Conservation (phyloP, 768 basidiomycete genomes). For the Solioccasus polychromus region DNA sequence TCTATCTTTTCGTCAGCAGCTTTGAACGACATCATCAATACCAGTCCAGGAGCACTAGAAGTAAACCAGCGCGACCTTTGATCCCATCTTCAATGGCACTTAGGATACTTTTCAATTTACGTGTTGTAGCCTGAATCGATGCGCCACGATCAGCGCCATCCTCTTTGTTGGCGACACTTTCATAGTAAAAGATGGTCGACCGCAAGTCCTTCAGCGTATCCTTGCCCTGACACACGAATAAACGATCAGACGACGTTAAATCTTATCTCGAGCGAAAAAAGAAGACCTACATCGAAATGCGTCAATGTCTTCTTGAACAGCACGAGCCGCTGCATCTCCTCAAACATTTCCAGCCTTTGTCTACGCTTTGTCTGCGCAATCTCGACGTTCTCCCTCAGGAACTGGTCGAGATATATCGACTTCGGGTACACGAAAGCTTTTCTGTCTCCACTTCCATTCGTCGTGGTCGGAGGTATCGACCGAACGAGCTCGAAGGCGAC, state of each 20-base stretch:
- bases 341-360: slow-evolving; percentile 38
- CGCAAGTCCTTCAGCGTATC: slow-evolving; percentile 63
- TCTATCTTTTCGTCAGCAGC: slow-evolving; percentile 52
- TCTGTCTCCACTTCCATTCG: slow-evolving; percentile 21
- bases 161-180: slow-evolving; percentile 54
- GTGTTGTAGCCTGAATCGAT: slow-evolving; percentile 41
- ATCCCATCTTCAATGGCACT: slow-evolving; percentile 50
- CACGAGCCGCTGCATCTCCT: slow-evolving; percentile 47
- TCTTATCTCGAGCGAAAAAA: neutral
- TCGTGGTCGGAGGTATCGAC: slow-evolving; percentile 10
- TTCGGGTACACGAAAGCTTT: slow-evolving; percentile 57
- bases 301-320: slow-evolving; percentile 47
- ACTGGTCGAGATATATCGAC: slow-evolving; percentile 69
- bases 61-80: slow-evolving; percentile 39
- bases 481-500: slow-evolving; percentile 54
- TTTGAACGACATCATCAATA: slow-evolving; percentile 24
- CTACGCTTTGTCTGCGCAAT: slow-evolving; percentile 36
- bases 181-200: slow-evolving; percentile 67
- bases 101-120: slow-evolving; percentile 53
- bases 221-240: slow-evolving; percentile 41
- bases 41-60: neutral
- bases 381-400: slow-evolving; percentile 55
- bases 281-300: slow-evolving; percentile 50
- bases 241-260: neutral
- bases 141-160: slow-evolving; percentile 46